Percentiles rank a stretch among this genome's conserved stretches.
Conservation (phyloP, 1,284 basidiomycete genomes). For the Naganishia sp. region DNA sequence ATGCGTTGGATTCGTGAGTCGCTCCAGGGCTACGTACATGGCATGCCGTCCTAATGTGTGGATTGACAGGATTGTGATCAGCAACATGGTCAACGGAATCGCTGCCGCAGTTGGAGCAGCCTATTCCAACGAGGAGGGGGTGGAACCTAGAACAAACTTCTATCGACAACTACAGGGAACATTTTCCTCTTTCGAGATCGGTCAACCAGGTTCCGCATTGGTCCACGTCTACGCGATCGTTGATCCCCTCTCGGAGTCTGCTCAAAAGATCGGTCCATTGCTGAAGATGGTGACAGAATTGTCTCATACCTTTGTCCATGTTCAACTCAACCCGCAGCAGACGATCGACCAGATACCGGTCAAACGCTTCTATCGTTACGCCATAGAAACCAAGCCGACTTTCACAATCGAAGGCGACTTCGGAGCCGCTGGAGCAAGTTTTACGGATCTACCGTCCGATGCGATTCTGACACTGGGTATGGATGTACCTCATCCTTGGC, state of each 20-base stretch:
- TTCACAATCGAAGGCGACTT: conserved; percentile 68
- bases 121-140: not conserved
- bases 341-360: conserved; percentile 74
- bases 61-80: conserved; percentile 6
- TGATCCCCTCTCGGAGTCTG: conserved; percentile 80
- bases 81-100: conserved; percentile 18
- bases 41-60: not conserved
- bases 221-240: conserved; percentile 74
- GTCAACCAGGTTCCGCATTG: conserved; percentile 49
- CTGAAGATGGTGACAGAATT: conserved; percentile 54
- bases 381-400: conserved; percentile 61
- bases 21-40: not conserved
- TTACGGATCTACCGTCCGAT: conserved; percentile 58
- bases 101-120: conserved; percentile 20
- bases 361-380: conserved; percentile 91
- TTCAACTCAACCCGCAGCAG: conserved; percentile 72
- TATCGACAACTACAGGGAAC: conserved; percentile 14
- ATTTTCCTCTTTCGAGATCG: conserved; percentile 60
- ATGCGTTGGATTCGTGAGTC: conserved; percentile 57
- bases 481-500: conserved; percentile 87
- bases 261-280: conserved; percentile 80
- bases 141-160: conserved; percentile 19
- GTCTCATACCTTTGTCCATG: conserved; percentile 63
- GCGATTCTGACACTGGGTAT: conserved; percentile 88
- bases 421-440: conserved; percentile 53